phyloP scores from a whole-genome alignment of 2,329 filamentous ascomycete genomes.

The Diaporthe sp. region DNA sequence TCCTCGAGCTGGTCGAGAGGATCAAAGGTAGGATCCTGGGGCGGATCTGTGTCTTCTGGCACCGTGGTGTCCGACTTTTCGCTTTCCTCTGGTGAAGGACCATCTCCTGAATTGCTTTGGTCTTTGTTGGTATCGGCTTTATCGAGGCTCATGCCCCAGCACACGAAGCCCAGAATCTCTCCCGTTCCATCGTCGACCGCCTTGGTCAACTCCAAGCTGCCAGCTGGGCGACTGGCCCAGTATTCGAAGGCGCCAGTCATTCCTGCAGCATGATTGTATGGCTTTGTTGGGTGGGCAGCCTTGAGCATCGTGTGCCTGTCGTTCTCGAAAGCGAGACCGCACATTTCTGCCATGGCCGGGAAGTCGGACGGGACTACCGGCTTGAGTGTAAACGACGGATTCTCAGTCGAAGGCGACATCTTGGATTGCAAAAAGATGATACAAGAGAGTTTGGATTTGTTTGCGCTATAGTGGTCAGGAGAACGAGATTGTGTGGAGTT shows the following conservation, averaged over 20 bases:
- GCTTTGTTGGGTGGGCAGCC: constrained; percentile 47
- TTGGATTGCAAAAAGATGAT: not conserved
- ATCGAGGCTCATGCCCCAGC: constrained; percentile 51
- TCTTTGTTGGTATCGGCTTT: constrained; percentile 38
- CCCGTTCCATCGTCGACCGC: constrained; percentile 50
- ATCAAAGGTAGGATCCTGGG: constrained; percentile 39
- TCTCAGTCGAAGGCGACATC: not conserved
- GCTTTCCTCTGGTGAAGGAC: not conserved
- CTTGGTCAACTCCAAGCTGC: constrained; percentile 50
- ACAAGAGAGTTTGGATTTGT: not conserved
- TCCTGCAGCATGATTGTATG: constrained; percentile 48
- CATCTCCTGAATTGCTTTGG: not conserved
- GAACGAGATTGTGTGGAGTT: not conserved
- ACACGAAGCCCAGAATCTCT: constrained; percentile 51
- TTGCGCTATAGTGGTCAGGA: not conserved
- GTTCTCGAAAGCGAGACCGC: constrained; percentile 50
- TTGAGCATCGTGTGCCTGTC: constrained; percentile 53
- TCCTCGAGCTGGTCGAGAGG: constrained; percentile 49
- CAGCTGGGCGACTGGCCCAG: constrained; percentile 43
- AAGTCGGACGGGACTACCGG: constrained; percentile 46
- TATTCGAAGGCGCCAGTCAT: constrained; percentile 43
- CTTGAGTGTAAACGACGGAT: constrained; percentile 26
- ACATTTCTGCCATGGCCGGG: constrained; percentile 49
- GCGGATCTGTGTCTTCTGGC: not conserved
- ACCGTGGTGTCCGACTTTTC: not conserved